These are phyloP conservation scores for Mycotypha africana DNA, from an alignment of 371 early-diverging fungal species.

Conservation along the genomic window DNA sequence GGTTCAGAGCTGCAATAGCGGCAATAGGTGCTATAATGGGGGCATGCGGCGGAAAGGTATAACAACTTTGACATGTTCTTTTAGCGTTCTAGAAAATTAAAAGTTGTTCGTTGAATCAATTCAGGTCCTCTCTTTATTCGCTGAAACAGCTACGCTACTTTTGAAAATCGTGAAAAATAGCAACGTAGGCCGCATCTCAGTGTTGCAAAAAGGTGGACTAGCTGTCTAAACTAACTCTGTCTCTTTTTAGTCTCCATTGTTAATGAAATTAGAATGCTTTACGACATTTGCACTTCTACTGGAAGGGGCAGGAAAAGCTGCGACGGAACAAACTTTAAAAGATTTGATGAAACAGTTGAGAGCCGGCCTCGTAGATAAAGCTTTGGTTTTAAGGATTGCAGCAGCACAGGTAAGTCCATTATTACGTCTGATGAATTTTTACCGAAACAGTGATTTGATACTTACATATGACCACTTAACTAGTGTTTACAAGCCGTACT, in stretches of 20 bases:
- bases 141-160: slow-evolving; percentile 66
- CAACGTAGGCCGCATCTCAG: slow-evolving; percentile 64
- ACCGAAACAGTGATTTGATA: too few relatives aligned
- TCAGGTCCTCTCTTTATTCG: slow-evolving; percentile 71
- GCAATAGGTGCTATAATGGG: slow-evolving; percentile 72
- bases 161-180: slow-evolving; percentile 61
- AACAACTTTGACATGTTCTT: too few relatives aligned
- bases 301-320: slow-evolving; percentile 76
- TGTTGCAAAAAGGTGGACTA: too few relatives aligned
- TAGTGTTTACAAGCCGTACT: slow-evolving; percentile 52
- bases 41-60: slow-evolving; percentile 58
- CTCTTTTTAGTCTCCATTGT: slow-evolving; percentile 42
- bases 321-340: slow-evolving; percentile 63
- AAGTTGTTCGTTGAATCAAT: too few relatives aligned
- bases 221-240: not conserved
- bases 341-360: slow-evolving; percentile 72
- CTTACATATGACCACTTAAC: too few relatives aligned
- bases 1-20: slow-evolving; percentile 68
- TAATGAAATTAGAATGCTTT: slow-evolving; percentile 67
- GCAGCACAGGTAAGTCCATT: slow-evolving; percentile 60
- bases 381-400: slow-evolving; percentile 65
- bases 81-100: too few relatives aligned
- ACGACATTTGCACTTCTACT: slow-evolving; percentile 63
- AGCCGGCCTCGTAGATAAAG: slow-evolving; percentile 68
- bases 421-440: too few relatives aligned